Conservation (phyloP, 176 grass and related monocot genomes). For the Hordeum vulgare region MorexV3_pseudomolecules_assembly NC_058519.1:419620569-419621068, state of each 20-base stretch:
- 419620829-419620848: too few relatives aligned
- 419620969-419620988: too few relatives aligned
- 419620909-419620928: constrained; percentile 43
- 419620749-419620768: neutral
- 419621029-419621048: neutral
- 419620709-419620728: neutral
- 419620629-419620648: too few relatives aligned
- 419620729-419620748: neutral
- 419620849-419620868: neutral
- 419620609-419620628: too few relatives aligned
- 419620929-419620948: constrained; percentile 30
- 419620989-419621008: neutral
- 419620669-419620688: neutral
- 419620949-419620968: constrained; percentile 42
- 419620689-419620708: neutral
- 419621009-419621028: neutral
- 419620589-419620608: too few relatives aligned
- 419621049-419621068: too few relatives aligned
- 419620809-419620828: neutral
- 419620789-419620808: too few relatives aligned
- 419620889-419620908: constrained; percentile 18
- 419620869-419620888: neutral
- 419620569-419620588: too few relatives aligned
- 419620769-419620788: neutral
- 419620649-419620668: neutral